Evolutionary conservation across 2,329 filamentous ascomycete species (phyloP).

Genomic region (Hyphodiscus sp.): DNA sequence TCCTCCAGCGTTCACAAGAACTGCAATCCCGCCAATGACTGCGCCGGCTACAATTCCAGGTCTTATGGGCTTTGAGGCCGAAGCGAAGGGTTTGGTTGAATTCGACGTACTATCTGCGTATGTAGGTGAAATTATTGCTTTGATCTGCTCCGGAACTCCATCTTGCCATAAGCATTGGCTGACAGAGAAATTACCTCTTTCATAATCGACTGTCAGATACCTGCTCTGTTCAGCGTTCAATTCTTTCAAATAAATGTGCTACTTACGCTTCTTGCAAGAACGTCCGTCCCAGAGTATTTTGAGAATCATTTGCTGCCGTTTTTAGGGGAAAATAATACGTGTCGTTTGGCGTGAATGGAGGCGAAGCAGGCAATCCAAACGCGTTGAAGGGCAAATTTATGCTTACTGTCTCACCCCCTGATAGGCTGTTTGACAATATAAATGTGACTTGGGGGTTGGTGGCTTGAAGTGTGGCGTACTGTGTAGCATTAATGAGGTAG

Average conservation of each 20-base stretch:
- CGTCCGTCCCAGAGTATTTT: conserved; percentile 33
- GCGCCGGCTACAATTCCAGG: neutral
- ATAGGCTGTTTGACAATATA: conserved; percentile 13
- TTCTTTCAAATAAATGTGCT: neutral
- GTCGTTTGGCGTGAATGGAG: conserved; percentile 31
- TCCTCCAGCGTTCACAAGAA: neutral
- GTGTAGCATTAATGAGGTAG: conserved; percentile 52
- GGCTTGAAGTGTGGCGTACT: conserved; percentile 19
- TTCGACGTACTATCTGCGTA: no score
- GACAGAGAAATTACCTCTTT: conserved; percentile 24
- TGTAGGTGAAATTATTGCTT: no score
- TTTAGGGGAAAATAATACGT: conserved; percentile 40
- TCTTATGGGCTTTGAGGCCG: no score
- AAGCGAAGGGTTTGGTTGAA: no score
- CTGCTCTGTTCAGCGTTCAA: neutral
- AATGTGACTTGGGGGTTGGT: conserved; percentile 28
- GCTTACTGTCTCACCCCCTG: conserved; percentile 23
- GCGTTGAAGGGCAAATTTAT: conserved; percentile 24
- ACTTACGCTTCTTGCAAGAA: conserved; percentile 34
- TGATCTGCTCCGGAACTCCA: no score
- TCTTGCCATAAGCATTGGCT: conserved; percentile 17
- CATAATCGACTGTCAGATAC: conserved; percentile 27
- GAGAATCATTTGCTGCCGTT: conserved; percentile 27
- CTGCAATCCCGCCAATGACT: neutral
- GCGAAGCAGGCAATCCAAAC: conserved; percentile 20